Percentiles rank a stretch among this genome's conserved stretches.
Evolutionary conservation across 352 stramenopile genomes (phyloP).

Genomic region (Globisporangium sylvaticum): DNA sequence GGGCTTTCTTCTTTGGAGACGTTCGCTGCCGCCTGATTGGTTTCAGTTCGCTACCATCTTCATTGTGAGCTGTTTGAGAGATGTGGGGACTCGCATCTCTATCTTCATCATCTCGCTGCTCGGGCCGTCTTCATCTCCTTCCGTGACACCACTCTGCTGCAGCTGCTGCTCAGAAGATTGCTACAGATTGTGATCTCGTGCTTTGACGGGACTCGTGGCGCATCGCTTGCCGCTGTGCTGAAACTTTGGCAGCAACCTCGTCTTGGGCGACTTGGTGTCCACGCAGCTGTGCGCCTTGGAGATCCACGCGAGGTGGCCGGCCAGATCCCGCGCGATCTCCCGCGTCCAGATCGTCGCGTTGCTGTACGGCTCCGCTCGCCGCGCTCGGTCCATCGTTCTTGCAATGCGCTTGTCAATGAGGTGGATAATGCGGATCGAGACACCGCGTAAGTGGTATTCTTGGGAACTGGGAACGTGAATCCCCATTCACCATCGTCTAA

Average conservation of each 20-base stretch:
- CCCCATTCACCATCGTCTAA: not conserved
- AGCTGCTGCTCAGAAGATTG: not conserved
- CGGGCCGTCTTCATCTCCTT: not conserved
- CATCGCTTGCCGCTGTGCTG: conserved; percentile 45
- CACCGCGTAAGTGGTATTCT: not conserved
- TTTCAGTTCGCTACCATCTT: conserved; percentile 2
- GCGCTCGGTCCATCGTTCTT: conserved; percentile 53
- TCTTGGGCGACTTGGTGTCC: conserved; percentile 64
- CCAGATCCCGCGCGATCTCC: conserved; percentile 67
- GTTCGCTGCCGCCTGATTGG: conserved; percentile 9
- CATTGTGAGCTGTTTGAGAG: not conserved
- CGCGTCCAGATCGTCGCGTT: conserved; percentile 75
- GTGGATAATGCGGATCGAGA: not conserved
- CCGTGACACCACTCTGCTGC: not conserved
- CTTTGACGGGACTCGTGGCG: conserved; percentile 45
- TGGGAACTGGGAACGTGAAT: not conserved
- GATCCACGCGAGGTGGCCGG: conserved; percentile 58
- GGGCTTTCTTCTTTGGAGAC: conserved; percentile 17
- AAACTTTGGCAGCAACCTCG: conserved; percentile 42
- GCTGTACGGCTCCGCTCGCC: conserved; percentile 71
- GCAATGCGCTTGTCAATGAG: not conserved
- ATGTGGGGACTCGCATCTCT: not conserved
- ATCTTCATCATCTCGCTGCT: conserved; percentile 7
- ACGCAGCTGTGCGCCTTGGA: conserved; percentile 72
- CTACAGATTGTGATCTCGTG: conserved; percentile 14